phyloP scores from a whole-genome alignment of 1,284 basidiomycete species.

The Irpex sp. region DNA sequence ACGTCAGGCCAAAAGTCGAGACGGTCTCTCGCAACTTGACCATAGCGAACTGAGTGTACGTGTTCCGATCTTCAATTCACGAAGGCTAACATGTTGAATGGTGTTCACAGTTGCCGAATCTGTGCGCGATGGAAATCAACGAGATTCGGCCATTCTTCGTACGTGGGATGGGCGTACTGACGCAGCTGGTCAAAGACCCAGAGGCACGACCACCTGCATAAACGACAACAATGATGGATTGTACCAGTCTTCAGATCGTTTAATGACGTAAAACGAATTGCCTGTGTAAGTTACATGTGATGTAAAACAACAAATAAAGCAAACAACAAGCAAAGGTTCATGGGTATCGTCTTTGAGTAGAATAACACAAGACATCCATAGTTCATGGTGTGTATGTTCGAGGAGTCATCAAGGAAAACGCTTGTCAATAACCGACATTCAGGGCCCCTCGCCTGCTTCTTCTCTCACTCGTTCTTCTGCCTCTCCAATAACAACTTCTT shows the following conservation, averaged over 20 bases:
- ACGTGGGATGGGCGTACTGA: constrained; percentile 74
- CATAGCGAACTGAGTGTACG: constrained; percentile 78
- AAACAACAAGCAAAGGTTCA: background rate
- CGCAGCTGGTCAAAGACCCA: constrained; percentile 37
- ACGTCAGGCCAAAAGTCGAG: constrained; percentile 88
- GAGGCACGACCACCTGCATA: constrained; percentile 10
- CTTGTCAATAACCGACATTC: too few species aligned
- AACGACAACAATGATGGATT: background rate
- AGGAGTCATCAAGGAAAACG: too few species aligned
- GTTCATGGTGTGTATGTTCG: too few species aligned
- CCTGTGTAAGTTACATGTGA: background rate
- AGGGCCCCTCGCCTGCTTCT: too few species aligned
- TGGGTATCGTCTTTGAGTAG: too few species aligned
- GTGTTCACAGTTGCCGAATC: constrained; percentile 66
- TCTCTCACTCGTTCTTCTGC: background rate
- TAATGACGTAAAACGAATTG: background rate
- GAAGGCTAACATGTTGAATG: background rate
- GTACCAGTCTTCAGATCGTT: background rate
- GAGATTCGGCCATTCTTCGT: constrained; percentile 90
- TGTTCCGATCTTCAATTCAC: background rate
- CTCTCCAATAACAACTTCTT: constrained; percentile 45
- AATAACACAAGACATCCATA: too few species aligned
- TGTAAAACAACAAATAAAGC: background rate
- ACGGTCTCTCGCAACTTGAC: constrained; percentile 73
- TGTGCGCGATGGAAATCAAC: constrained; percentile 89